These are phyloP conservation scores for Phylloporus rhodoxanthus DNA, from an alignment of 768 basidiomycete species.

Conservation along the genomic window DNA sequence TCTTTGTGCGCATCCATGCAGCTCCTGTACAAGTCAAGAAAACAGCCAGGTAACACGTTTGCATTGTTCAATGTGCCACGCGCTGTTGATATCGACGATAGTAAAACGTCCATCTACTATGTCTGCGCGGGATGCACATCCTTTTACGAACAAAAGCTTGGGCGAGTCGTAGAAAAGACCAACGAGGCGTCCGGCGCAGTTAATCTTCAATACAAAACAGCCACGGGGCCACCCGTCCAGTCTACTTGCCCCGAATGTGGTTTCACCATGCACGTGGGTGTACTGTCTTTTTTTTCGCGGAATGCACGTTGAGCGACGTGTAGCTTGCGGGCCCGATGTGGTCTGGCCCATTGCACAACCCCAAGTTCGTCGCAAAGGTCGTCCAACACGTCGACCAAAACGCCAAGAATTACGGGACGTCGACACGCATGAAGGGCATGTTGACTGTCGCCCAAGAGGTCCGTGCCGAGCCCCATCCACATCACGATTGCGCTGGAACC, in stretches of 20 bases:
- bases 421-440: conserved; percentile 91
- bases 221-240: conserved; percentile 58
- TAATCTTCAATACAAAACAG: conserved; percentile 67
- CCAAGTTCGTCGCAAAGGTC: conserved; percentile 66
- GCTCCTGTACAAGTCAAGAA: conserved; percentile 82
- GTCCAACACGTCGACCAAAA: conserved; percentile 65
- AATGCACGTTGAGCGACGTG: not conserved
- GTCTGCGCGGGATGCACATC: conserved; percentile 82
- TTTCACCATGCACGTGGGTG: conserved; percentile 60
- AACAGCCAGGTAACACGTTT: conserved; percentile 55
- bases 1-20: conserved; percentile 77
- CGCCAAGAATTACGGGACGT: conserved; percentile 67
- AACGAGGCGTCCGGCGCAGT: conserved; percentile 49
- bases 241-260: conserved; percentile 80
- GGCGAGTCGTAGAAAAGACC: conserved; percentile 58
- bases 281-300: not conserved
- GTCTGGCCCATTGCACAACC: conserved; percentile 82
- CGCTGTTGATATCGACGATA: conserved; percentile 29
- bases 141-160: conserved; percentile 81
- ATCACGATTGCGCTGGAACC: not conserved
- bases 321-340: conserved; percentile 96
- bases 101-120: conserved; percentile 82
- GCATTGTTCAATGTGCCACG: not conserved
- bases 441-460: conserved; percentile 85
- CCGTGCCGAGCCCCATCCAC: conserved; percentile 16